Percentiles rank a stretch among this genome's conserved stretches.
These are phyloP conservation scores for Fraxinus latifolia DNA, from an alignment of 305 asterid species.

Conservation along the genomic window DNA sequence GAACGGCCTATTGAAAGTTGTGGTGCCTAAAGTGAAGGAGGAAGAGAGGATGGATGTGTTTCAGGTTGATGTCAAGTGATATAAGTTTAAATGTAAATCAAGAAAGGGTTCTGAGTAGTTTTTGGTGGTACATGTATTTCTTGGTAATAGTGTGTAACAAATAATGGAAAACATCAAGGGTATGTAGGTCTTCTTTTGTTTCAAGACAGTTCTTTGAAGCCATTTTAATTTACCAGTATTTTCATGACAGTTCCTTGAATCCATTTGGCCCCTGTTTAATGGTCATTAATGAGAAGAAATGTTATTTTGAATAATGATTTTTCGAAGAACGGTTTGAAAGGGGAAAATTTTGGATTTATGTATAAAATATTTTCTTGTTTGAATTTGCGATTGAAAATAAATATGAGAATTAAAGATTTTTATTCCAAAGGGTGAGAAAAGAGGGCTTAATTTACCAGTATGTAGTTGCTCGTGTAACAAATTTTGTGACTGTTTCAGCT, in stretches of 20 bases:
- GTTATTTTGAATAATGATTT: too few relatives aligned
- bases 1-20: not conserved
- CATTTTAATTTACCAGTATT: too few relatives aligned
- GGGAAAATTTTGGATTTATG: too few relatives aligned
- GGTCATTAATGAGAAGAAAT: too few relatives aligned
- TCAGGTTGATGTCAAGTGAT: not conserved
- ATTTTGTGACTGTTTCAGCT: not conserved
- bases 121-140: not conserved
- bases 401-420: too few relatives aligned
- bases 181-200: not conserved
- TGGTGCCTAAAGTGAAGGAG: slow-evolving; percentile 56
- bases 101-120: not conserved
- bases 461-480: not conserved
- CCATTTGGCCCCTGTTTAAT: not conserved
- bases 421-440: not conserved
- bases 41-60: not conserved
- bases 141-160: not conserved
- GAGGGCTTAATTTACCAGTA: not conserved
- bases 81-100: not conserved
- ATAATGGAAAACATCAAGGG: not conserved
- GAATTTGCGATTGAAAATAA: too few relatives aligned
- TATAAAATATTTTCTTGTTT: too few relatives aligned
- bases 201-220: not conserved
- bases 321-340: not conserved
- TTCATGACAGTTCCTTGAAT: not conserved